phyloP scores from a whole-genome alignment of 768 basidiomycete species.

The Arthromyces matolae region DNA sequence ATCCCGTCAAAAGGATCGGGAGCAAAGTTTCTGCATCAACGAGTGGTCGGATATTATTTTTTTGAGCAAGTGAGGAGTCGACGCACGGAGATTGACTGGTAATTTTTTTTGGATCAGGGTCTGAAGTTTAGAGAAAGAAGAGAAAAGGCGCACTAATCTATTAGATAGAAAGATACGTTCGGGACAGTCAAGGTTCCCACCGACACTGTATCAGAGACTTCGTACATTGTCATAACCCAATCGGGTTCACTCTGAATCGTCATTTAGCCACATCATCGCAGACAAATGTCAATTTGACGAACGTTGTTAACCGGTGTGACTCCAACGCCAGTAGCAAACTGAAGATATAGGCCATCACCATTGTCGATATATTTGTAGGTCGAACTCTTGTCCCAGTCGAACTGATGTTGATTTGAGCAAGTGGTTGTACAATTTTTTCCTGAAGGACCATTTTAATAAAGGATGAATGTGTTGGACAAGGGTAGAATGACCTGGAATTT shows the following conservation, averaged over 20 bases:
- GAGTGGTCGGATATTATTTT: constrained; percentile 16
- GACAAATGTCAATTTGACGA: constrained; percentile 32
- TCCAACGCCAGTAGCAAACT: constrained; percentile 12
- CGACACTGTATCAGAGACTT: constrained; percentile 43
- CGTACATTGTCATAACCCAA: constrained; percentile 41
- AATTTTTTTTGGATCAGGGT: constrained; percentile 24
- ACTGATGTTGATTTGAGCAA: constrained; percentile 11
- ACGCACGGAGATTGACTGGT: constrained; percentile 47
- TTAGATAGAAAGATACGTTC: constrained; percentile 14
- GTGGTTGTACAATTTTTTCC: constrained; percentile 14
- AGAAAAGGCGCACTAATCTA: constrained; percentile 7
- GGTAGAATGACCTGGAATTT: constrained; percentile 7
- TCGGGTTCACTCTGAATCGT: constrained; percentile 49
- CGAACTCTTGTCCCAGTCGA: constrained; percentile 17
- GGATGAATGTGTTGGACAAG: constrained; percentile 24
- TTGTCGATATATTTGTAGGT: constrained; percentile 14
- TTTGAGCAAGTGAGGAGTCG: constrained; percentile 42
- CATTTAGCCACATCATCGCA: no score
- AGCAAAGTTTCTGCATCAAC: not conserved
- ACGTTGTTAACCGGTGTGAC: constrained; percentile 12
- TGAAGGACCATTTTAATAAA: not conserved
- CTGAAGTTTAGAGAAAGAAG: constrained; percentile 23
- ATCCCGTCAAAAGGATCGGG: constrained; percentile 6
- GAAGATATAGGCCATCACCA: constrained; percentile 6
- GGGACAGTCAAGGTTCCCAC: constrained; percentile 33